phyloP scores from a whole-genome alignment of 169 alveolate genomes.

The Cryptosporidium andersoni region DNA sequence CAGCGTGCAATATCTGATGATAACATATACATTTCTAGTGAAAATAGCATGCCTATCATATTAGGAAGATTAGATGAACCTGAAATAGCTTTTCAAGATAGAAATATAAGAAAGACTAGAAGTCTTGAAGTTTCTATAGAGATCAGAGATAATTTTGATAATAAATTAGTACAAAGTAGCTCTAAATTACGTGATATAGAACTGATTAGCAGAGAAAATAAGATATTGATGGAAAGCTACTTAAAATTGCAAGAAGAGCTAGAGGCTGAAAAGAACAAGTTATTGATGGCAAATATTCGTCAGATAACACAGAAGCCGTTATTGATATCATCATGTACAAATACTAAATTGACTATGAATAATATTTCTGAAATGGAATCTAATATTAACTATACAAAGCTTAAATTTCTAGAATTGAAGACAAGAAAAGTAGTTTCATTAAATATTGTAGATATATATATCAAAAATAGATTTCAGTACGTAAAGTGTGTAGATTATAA shows the following conservation, averaged over 20 bases:
- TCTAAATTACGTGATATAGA: neutral
- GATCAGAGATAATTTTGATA: neutral
- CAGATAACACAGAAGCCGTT: slow-evolving; percentile 57
- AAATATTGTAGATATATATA: no score
- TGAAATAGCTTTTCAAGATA: neutral
- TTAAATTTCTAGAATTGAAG: no score
- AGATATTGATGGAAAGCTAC: neutral
- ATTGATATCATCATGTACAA: slow-evolving; percentile 36
- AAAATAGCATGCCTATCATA: slow-evolving; percentile 24
- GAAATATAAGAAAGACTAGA: neutral
- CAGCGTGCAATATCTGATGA: neutral
- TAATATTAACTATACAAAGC: neutral
- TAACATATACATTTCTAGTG: neutral
- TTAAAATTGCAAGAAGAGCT: slow-evolving; percentile 47
- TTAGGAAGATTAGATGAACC: slow-evolving; percentile 2
- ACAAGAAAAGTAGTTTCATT: no score
- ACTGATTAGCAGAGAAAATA: slow-evolving; percentile 20
- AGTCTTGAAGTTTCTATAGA: neutral
- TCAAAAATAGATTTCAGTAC: no score
- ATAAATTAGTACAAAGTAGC: neutral
- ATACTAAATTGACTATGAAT: slow-evolving; percentile 32
- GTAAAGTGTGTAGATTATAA: no score
- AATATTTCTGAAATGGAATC: slow-evolving; percentile 17
- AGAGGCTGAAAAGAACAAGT: slow-evolving; percentile 30
- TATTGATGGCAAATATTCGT: slow-evolving; percentile 41